A percentile compares a stretch with the other conserved stretches of the same genome.
Evolutionary conservation across 1,139 yeast species (phyloP).

Genomic region (Scheffersomyces parashehatae): DNA sequence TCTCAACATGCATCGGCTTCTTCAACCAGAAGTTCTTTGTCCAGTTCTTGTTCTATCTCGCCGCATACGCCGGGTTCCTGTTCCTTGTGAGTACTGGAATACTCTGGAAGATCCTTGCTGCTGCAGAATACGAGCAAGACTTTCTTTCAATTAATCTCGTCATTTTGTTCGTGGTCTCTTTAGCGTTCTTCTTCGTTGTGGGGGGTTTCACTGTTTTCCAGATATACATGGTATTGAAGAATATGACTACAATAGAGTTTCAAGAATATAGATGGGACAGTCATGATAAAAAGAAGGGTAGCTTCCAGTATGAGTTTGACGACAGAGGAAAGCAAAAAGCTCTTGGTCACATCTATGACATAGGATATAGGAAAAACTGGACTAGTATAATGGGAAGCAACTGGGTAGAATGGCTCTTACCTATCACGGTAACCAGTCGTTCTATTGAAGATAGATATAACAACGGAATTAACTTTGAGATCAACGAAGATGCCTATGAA

Average conservation of each 20-base stretch:
- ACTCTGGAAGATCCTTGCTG: constrained; percentile 52
- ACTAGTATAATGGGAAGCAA: constrained; percentile 67
- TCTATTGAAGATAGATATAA: constrained; percentile 27
- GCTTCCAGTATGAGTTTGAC: constrained; percentile 40
- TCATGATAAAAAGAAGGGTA: constrained; percentile 17
- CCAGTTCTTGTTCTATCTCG: constrained; percentile 66
- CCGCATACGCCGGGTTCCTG: constrained; percentile 45
- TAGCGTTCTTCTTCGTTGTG: constrained; percentile 66
- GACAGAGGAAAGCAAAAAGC: constrained; percentile 24
- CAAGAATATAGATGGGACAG: constrained; percentile 54
- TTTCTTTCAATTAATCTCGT: constrained; percentile 62
- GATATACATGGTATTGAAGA: constrained; percentile 57
- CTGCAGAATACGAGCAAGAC: constrained; percentile 38
- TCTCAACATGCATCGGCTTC: constrained; percentile 84
- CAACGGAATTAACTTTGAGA: constrained; percentile 54
- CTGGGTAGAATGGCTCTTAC: constrained; percentile 71
- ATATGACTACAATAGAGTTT: constrained; percentile 81
- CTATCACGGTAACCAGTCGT: constrained; percentile 40
- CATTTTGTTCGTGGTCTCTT: constrained; percentile 56
- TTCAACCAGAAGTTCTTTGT: constrained; percentile 76
- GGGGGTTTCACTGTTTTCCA: constrained; percentile 60
- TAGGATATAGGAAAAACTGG: constrained; percentile 69
- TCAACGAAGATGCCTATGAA: constrained; percentile 44
- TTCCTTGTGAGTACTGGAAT: constrained; percentile 40
- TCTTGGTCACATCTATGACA: constrained; percentile 70